These are phyloP conservation scores for Fallopia convolvulus DNA, from an alignment of 148 eudicot species.

Conservation along the genomic window DNA sequence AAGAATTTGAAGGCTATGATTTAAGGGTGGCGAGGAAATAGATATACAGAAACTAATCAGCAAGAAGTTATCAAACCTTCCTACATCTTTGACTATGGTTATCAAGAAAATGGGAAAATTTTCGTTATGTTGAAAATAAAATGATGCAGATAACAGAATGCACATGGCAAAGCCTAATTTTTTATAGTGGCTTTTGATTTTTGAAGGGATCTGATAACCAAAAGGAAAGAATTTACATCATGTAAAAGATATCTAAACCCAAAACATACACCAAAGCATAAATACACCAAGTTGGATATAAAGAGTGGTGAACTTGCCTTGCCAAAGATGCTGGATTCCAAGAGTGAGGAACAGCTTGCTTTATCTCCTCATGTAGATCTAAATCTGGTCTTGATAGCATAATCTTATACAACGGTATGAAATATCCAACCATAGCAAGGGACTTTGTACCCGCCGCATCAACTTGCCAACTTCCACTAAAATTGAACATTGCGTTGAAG, in stretches of 20 bases:
- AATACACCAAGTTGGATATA: not conserved
- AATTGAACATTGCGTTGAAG: conserved; percentile 98
- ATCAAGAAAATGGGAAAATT: too few species aligned
- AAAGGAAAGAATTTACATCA: not conserved
- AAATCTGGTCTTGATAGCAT: conserved; percentile 44
- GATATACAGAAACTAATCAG: too few species aligned
- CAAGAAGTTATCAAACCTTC: not conserved
- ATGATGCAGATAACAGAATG: not conserved
- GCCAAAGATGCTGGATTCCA: conserved; percentile 99
- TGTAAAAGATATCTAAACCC: not conserved
- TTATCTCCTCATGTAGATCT: conserved; percentile 62
- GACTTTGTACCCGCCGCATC: conserved; percentile 90
- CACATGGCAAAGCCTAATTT: not conserved
- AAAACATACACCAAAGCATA: not conserved
- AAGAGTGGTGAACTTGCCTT: conserved; percentile 42
- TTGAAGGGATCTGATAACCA: not conserved
- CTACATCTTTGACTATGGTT: not conserved
- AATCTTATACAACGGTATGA: conserved; percentile 56
- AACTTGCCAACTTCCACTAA: conserved; percentile 77
- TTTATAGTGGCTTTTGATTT: not conserved
- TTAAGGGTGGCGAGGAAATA: too few species aligned
- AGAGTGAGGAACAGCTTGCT: conserved; percentile 77
- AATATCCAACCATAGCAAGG: conserved; percentile 79
- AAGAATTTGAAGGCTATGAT: too few species aligned
- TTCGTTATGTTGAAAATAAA: not conserved